Conservation (phyloP, 192 early-diverging fungal species). For the Dissophora ornata region DNA sequence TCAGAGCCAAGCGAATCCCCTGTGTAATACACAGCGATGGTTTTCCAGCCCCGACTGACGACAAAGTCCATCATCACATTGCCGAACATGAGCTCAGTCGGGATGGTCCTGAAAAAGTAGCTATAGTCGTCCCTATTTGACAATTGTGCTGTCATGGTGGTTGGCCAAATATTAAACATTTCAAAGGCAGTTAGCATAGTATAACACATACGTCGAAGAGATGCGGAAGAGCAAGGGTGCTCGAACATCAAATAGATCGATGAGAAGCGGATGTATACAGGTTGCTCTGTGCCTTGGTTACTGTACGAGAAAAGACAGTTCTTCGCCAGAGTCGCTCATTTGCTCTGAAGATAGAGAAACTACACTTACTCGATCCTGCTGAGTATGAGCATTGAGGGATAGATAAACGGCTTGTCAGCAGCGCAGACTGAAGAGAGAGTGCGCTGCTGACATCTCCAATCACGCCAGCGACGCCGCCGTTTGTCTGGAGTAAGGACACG, state of each 20-base stretch:
- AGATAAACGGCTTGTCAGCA: constrained; percentile 60
- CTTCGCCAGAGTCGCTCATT: too few species aligned
- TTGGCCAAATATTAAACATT: neutral
- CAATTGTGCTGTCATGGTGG: constrained; percentile 40
- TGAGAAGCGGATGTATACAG: too few species aligned
- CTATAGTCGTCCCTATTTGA: constrained; percentile 61
- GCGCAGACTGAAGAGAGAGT: constrained; percentile 58
- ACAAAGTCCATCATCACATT: constrained; percentile 61
- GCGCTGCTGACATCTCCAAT: constrained; percentile 66
- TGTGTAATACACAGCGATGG: constrained; percentile 57
- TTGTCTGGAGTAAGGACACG: constrained; percentile 58
- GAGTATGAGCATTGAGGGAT: constrained; percentile 67
- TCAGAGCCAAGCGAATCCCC: constrained; percentile 60
- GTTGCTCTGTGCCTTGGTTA: too few species aligned
- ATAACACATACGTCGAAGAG: too few species aligned
- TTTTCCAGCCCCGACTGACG: constrained; percentile 59
- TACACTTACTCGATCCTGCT: constrained; percentile 58
- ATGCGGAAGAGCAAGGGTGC: too few species aligned
- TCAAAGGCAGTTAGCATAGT: neutral
- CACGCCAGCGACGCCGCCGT: constrained; percentile 58
- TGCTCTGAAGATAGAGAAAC: neutral
- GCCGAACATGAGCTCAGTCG: constrained; percentile 64
- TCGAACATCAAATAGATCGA: too few species aligned
- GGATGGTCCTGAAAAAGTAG: constrained; percentile 65
- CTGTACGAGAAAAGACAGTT: too few species aligned